phyloP scores from a whole-genome alignment of 192 early-diverging fungal species.

The Funneliformis geosporum region DNA sequence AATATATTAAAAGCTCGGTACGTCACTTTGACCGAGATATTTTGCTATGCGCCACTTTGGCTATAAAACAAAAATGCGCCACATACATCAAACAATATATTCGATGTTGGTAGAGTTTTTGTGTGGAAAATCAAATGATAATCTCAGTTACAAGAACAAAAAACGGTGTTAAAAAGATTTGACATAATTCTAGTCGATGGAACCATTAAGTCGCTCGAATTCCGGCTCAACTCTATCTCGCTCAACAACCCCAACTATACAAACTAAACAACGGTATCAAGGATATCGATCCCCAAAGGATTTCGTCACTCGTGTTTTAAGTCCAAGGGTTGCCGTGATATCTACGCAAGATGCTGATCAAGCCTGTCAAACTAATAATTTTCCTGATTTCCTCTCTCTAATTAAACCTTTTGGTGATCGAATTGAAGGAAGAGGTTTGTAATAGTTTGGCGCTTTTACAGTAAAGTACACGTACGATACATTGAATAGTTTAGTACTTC shows the following conservation, averaged over 20 bases:
- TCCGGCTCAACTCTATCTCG: background rate
- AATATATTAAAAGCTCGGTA: no score
- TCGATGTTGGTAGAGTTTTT: no score
- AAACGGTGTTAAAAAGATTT: no score
- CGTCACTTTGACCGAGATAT: no score
- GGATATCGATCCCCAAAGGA: constrained; percentile 32
- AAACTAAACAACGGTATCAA: background rate
- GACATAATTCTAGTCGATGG: background rate
- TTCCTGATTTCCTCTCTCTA: constrained; percentile 61
- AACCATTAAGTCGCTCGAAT: background rate
- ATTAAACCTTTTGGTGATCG: constrained; percentile 70
- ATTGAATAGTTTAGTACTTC: background rate
- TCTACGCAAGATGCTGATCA: constrained; percentile 65
- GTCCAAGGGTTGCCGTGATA: constrained; percentile 67
- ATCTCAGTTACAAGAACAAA: no score
- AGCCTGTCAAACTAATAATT: constrained; percentile 58
- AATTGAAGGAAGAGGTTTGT: constrained; percentile 63
- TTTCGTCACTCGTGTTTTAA: constrained; percentile 53
- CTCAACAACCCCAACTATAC: background rate
- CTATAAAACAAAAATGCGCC: no score
- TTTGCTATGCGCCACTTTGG: no score
- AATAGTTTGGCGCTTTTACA: background rate
- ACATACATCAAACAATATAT: no score
- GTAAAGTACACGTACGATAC: background rate
- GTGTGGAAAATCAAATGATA: no score